Conservation (phyloP, 139 green algal species). For the Pycnococcus provasolii region DNA sequence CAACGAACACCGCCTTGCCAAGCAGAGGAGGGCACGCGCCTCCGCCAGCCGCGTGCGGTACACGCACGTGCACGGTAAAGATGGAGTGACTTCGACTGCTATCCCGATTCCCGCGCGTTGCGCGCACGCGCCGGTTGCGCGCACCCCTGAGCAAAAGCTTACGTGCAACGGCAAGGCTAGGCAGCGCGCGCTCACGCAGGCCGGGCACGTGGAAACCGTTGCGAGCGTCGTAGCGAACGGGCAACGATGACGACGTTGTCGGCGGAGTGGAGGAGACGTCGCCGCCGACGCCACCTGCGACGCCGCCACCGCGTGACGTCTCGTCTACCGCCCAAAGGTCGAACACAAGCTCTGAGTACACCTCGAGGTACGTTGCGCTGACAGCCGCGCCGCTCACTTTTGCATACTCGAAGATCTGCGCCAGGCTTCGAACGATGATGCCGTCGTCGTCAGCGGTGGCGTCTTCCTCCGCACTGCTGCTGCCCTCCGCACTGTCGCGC, state of each 20-base stretch:
- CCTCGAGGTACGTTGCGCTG: conserved; percentile 64
- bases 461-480: not conserved
- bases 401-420: conserved; percentile 49
- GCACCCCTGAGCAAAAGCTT: not conserved
- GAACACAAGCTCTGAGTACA: conserved; percentile 70
- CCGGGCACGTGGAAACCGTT: conserved; percentile 1
- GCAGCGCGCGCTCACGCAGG: not conserved
- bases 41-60: not conserved
- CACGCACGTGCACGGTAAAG: not conserved
- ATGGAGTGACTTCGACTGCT: not conserved
- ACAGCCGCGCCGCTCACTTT: conserved; percentile 27
- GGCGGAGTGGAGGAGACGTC: too few relatives aligned
- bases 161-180: conserved; percentile 17
- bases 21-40: conserved; percentile 32
- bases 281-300: not conserved
- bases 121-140: not conserved
- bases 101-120: conserved; percentile 12
- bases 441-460: conserved; percentile 40
- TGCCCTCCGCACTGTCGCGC: not conserved
- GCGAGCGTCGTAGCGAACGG: not conserved
- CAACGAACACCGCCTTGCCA: conserved; percentile 78
- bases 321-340: conserved; percentile 13
- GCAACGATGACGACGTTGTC: not conserved
- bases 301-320: not conserved
- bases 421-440: conserved; percentile 50